Evolutionary conservation across 148 eudicot species (phyloP), one percentile per base, ranked within the genome.

Genomic region (Amaranthus hypochondriacus): DNA sequence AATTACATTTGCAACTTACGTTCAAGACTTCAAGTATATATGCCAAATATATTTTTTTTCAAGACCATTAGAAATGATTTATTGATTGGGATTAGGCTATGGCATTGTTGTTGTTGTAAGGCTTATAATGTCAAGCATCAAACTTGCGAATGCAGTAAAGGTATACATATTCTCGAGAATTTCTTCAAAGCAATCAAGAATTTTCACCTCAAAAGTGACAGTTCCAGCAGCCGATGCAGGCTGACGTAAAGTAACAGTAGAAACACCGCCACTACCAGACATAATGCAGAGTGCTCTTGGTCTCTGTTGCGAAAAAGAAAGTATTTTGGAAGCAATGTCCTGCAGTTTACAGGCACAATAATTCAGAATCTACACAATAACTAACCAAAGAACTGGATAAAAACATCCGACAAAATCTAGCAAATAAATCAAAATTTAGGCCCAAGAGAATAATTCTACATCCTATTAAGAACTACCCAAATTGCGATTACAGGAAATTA

Each of bases 201-300:
- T 48, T 39, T 66, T 52, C 78, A 92, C 97, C 96, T 90, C 96
- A 82, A 83, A 92, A 44, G 93, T 83, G 54, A 88, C 82, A 42
- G 90, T 81, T 57, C 84, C 82, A 57, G 75, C 82, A 69, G 84
- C 57, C 50, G 89, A 78, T 74, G 83, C 77, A 75, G 91, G 86
- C 68, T 88, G 96, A 39, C 90, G 88, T 58, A 92, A 70, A 66
- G 96, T 87, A 59, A 90, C 91, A 58, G 87, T 80, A 56, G 97
- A 92, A 75, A 92, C 93, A 48, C 93, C 80, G 58, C 97, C 97
- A 83, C 79, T 89, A 42, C 87, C 97, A 43, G 97, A 88, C 87
- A 92, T 73, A 68, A 92, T 82, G 76, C 97, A 92, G 48, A 92
- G 68, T 75, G 96, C 97, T 80, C 97, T 83, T 43, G 93, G 91